Evolutionary conservation across 306 rosid genomes (phyloP).

Genomic region (Medicago ruthenica): DNA sequence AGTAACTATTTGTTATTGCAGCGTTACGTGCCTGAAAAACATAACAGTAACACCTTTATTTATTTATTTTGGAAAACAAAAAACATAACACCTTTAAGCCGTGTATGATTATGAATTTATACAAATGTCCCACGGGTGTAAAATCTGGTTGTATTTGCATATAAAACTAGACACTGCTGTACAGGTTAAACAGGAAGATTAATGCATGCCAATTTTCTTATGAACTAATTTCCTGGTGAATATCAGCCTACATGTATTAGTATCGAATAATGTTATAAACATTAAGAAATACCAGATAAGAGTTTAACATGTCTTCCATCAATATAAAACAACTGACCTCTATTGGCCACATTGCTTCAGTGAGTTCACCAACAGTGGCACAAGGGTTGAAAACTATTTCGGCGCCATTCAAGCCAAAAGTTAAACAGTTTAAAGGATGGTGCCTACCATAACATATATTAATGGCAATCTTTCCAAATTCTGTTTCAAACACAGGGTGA

Average conservation of each 20-base stretch:
- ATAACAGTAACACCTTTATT: conserved; percentile 18
- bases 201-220: too few species aligned
- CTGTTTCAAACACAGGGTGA: conserved; percentile 92
- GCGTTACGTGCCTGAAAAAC: conserved; percentile 80
- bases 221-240: too few species aligned
- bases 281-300: not conserved
- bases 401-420: conserved; percentile 92
- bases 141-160: too few species aligned
- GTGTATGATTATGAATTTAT: not conserved
- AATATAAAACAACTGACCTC: conserved; percentile 59
- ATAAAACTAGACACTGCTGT: too few species aligned
- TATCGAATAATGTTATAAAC: too few species aligned
- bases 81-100: not conserved
- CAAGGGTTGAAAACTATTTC: conserved; percentile 98
- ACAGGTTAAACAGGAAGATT: too few species aligned
- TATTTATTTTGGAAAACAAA: too few species aligned
- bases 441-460: conserved; percentile 95
- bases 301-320: not conserved
- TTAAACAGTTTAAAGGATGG: conserved; percentile 90
- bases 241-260: too few species aligned
- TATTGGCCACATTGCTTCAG: conserved; percentile 93
- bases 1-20: conserved; percentile 85
- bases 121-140: too few species aligned
- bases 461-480: conserved; percentile 80
- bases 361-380: conserved; percentile 90